Conservation (phyloP, 2,329 filamentous ascomycete genomes). For the Cytospora piceae region DNA sequence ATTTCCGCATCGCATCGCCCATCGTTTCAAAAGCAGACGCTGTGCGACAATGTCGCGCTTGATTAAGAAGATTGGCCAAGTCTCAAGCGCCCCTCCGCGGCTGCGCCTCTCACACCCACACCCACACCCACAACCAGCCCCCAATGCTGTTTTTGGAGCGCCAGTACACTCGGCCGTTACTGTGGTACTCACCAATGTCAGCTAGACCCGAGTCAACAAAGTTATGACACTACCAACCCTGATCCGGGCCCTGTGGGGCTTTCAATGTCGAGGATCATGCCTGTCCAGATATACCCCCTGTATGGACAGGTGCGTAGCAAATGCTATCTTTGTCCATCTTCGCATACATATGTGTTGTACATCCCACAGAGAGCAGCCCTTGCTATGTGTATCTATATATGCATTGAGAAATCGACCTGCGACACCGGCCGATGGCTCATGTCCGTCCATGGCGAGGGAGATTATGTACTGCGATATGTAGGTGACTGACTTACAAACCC, state of each 20-base stretch:
- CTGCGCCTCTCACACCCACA: not conserved
- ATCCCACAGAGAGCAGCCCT: too few species aligned
- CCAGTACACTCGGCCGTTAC: not conserved
- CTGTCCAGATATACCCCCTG: not conserved
- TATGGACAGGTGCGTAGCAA: too few species aligned
- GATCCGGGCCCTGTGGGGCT: not conserved
- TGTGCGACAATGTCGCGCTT: not conserved
- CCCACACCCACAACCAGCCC: not conserved
- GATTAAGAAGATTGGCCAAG: not conserved
- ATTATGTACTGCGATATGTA: not conserved
- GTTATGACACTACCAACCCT: not conserved
- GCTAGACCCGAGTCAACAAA: not conserved
- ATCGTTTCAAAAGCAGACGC: not conserved
- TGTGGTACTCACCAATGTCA: not conserved
- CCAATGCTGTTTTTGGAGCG: not conserved
- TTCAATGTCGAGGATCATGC: not conserved
- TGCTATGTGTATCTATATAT: too few species aligned
- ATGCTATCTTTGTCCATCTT: too few species aligned
- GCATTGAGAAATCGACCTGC: too few species aligned
- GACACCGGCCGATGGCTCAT: too few species aligned
- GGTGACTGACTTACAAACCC: not conserved
- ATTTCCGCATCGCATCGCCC: not conserved
- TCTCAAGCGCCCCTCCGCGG: not conserved
- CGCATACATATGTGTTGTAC: too few species aligned
- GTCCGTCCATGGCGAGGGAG: too few species aligned